phyloP scores from a whole-genome alignment of 1,284 basidiomycete genomes.

The Ceratobasidium sp. region DNA sequence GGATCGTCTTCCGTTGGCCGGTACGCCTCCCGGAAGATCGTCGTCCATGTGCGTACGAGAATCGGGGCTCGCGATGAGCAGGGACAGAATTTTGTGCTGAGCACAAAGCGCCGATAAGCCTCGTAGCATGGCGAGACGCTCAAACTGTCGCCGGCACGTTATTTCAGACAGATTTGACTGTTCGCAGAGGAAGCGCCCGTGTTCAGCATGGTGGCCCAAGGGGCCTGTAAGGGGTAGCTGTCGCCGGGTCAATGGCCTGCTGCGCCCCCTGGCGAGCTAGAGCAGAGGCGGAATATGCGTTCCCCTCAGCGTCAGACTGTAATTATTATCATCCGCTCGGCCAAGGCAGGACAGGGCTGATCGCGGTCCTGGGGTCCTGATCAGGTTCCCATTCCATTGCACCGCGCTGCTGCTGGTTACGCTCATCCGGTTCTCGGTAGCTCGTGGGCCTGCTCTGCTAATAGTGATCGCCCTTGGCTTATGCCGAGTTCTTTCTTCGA shows the following conservation, averaged over 20 bases:
- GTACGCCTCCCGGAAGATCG: conserved; percentile 20
- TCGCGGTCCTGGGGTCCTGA: conserved; percentile 32
- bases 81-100: neutral
- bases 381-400: neutral
- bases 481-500: neutral
- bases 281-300: neutral
- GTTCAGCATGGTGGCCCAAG: neutral
- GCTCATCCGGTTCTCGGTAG: conserved; percentile 2
- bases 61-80: conserved; percentile 1
- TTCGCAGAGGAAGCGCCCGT: neutral
- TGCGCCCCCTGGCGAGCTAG: neutral
- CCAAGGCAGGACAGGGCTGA: too few relatives aligned
- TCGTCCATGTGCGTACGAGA: neutral
- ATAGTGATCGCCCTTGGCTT: conserved; percentile 1
- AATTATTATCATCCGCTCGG: conserved; percentile 5
- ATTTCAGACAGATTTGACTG: neutral
- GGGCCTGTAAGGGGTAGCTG: neutral
- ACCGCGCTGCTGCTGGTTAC: neutral
- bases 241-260: neutral
- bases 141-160: neutral
- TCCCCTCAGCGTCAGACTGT: neutral
- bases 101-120: too few relatives aligned
- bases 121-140: too few relatives aligned
- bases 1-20: conserved; percentile 3
- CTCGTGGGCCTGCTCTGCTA: conserved; percentile 4